Evolutionary conservation across 495 filamentous ascomycete species (phyloP), one percentile per base, ranked within the genome.

Genomic region (Neurospora sp.): DNA sequence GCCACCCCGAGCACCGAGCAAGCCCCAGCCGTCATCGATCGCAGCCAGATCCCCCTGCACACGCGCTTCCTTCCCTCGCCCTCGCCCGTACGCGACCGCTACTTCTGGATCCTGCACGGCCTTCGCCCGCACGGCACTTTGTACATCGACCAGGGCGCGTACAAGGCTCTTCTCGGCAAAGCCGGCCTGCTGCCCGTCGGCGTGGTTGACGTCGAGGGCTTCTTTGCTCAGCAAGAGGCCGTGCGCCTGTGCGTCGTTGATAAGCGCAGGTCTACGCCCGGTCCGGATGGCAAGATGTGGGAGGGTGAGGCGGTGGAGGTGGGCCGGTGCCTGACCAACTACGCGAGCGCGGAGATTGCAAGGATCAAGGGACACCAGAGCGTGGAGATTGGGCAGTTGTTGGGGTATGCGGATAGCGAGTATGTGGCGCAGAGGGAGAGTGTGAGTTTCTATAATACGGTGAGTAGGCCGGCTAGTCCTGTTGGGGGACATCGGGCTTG

Each of bases 61-160:
- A 99, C 96, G 16, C 90, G 96, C 71, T 99, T 99, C 82, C 86
- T 97, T 18, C 93, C 94, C 5, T 93, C 92, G n/a, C 86, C 88
- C 1, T 88, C 92, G 35, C 93, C 95, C 0, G 94, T 99, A 37
- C 90, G 93, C 47, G 96, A 97, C 76, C 91, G 94, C 68, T 93
- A 94, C 75, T 98, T 99, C 86, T 98, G 96, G 96, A 89, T 99
- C 69, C 89, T 98, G 0, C 92, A 99, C 78, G 96, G 96, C 37
- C 88, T 98, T n/a, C 90, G 91, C 4, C 92, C 96, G 3, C 93
- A 96, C 75, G 96, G 96, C 1, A 97, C 91, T 16, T 75, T 99
- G 8, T 97, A 91, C 79, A 97, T 99, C 78, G 96, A 99, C 81
- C 84, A 88, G 12, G 96, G 96, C 45, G 95, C 96, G 2, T 89